A percentile compares a stretch with the other conserved stretches of the same genome.
Evolutionary conservation across 495 filamentous ascomycete species (phyloP).

Genomic region (Penicillium odoratum): DNA sequence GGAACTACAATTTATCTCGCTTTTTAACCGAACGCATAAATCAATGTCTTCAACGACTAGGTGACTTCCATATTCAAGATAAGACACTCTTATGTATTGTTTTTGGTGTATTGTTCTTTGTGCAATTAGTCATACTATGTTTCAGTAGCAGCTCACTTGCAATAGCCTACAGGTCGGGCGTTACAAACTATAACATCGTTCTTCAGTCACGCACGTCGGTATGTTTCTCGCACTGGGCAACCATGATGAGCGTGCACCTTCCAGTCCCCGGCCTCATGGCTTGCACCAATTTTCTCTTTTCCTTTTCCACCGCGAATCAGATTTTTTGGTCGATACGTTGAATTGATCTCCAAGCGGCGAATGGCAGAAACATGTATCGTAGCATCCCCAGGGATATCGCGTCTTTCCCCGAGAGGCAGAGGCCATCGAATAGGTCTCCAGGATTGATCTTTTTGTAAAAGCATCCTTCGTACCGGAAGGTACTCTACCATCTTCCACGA

Average conservation of each 20-base stretch:
- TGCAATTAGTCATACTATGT: no score
- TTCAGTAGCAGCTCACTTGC: no score
- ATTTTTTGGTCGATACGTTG: not conserved
- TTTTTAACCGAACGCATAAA: no score
- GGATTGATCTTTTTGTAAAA: conserved; percentile 47
- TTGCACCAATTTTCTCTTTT: not conserved
- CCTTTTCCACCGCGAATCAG: not conserved
- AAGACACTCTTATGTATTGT: no score
- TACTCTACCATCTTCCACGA: conserved; percentile 75
- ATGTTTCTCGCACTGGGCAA: conserved; percentile 56
- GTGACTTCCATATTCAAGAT: no score
- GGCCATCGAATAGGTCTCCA: conserved; percentile 25
- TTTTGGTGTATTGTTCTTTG: no score
- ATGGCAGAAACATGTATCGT: conserved; percentile 52
- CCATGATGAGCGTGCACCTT: conserved; percentile 53
- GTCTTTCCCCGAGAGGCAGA: conserved; percentile 17
- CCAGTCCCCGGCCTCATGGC: conserved; percentile 69
- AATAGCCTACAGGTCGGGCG: no score
- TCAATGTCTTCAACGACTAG: no score
- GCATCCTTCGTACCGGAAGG: conserved; percentile 71
- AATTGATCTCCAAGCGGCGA: conserved; percentile 58
- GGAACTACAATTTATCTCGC: no score
- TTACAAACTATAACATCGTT: no score
- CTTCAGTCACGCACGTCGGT: not conserved
- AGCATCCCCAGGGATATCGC: conserved; percentile 22